Conservation (phyloP, 1,284 basidiomycete genomes). For the Leccinum discolor region DNA sequence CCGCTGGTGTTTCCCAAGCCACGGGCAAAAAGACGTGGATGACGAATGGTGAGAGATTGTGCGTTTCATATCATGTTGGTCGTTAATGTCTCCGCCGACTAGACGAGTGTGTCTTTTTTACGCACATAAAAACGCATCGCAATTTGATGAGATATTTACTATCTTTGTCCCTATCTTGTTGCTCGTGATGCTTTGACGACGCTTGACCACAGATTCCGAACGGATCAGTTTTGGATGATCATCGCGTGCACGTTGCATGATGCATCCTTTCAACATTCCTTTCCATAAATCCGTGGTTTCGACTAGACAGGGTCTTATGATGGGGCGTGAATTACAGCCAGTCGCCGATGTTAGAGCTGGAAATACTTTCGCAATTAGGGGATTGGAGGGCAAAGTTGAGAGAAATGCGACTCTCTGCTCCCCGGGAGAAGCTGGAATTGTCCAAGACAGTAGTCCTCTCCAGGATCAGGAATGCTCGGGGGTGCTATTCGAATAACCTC, state of each 20-base stretch:
- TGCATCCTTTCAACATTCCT: neutral
- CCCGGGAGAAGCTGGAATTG: conserved; percentile 46
- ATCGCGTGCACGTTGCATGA: neutral
- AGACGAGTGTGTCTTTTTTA: neutral
- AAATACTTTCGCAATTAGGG: conserved; percentile 93
- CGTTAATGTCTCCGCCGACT: neutral
- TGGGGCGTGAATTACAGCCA: conserved; percentile 91
- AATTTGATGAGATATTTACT: neutral
- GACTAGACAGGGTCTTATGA: conserved; percentile 56
- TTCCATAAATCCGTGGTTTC: neutral
- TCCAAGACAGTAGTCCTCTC: conserved; percentile 35
- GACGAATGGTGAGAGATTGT: conserved; percentile 1
- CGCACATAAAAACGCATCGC: neutral
- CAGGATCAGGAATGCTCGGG: conserved; percentile 64
- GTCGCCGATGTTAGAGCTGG: conserved; percentile 90
- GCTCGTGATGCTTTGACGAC: neutral
- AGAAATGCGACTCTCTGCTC: conserved; percentile 91
- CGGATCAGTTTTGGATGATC: neutral
- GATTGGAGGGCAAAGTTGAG: conserved; percentile 89
- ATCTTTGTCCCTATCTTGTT: neutral
- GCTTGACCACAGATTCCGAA: neutral
- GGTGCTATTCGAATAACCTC: conserved; percentile 58
- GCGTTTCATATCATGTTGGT: neutral
- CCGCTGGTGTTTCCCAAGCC: conserved; percentile 82
- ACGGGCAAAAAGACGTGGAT: conserved; percentile 26